Evolutionary conservation across 2,329 filamentous ascomycete species (phyloP), one percentile per base, ranked within the genome.

Genomic region (Beauveria medogensis): DNA sequence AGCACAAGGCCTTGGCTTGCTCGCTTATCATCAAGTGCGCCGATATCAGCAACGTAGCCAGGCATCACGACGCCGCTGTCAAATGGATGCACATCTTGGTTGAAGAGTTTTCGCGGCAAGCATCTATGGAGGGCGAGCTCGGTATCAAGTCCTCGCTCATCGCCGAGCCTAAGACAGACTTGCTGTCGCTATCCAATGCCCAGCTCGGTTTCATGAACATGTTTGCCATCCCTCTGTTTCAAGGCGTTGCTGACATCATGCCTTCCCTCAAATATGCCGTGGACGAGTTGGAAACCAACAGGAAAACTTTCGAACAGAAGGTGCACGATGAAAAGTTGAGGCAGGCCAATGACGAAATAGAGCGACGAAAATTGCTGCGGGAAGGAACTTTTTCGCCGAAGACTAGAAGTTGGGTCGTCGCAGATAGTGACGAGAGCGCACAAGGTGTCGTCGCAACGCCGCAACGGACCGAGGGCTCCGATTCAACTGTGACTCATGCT

Each of bases 171-270:
- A 86, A 91, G 62, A 90, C 92, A 67, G 92, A 97, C 67, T 80
- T 89, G 37, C 79, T 91, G 64, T 92, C 93, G 60, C 81, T 97
- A 58, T 90, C 86, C 64, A 91, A 90, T 66, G 89, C 92, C 8
- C 94, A 99, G 74, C 89, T 97, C 59, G 89, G 91, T 26, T 99
- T 99, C 75, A 97, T 97, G 90, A 94, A 91, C 65, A 84, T 97
- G 68, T 97, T 97, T 72, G 94, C 93, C 18, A 85, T 92, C 54
- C 94, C 94, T 1, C 81, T 99, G 0, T 99, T 99, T 70, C 86
- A 92, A 70, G 90, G 89, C 8, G 88, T 97, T 8, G 86, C 90
- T 34, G 90, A 95, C 67, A 83, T 97, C 41, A 82, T 97, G 69
- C 92, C 94, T 2, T 84, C 83, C 24, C 90, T 97, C 85, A 79